Evolutionary conservation across 2,329 filamentous ascomycete species (phyloP).

Genomic region (Fusarium buharicum): DNA sequence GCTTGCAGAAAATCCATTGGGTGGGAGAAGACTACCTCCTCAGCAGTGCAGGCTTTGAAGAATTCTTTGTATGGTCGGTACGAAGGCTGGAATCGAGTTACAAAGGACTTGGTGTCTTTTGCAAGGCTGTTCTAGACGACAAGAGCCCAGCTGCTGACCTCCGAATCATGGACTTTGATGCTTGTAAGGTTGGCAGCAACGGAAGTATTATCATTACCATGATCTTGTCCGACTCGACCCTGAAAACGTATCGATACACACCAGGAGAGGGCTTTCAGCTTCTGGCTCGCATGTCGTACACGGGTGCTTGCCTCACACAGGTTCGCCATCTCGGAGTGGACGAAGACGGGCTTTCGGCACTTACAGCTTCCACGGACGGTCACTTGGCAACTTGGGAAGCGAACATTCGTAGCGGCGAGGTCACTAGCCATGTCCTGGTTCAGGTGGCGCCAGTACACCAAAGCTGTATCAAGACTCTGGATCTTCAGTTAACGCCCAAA

Average conservation of each 20-base stretch:
- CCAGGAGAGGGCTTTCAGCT: slow-evolving; percentile 57
- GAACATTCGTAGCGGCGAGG: slow-evolving; percentile 12
- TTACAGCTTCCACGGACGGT: slow-evolving; percentile 86
- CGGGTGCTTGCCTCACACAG: slow-evolving; percentile 80
- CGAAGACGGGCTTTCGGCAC: slow-evolving; percentile 52
- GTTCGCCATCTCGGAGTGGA: slow-evolving; percentile 55
- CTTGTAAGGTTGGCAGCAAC: slow-evolving; percentile 47
- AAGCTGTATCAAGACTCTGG: slow-evolving; percentile 78
- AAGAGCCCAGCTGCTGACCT: slow-evolving; percentile 70
- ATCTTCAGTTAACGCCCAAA: slow-evolving; percentile 51
- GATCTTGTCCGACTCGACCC: slow-evolving; percentile 83
- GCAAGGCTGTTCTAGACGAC: slow-evolving; percentile 65
- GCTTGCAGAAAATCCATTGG: slow-evolving; percentile 85
- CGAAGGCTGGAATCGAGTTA: slow-evolving; percentile 62
- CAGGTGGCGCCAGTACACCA: slow-evolving; percentile 72
- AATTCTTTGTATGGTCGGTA: slow-evolving; percentile 87
- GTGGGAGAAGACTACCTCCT: slow-evolving; percentile 77
- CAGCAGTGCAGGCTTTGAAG: slow-evolving; percentile 87
- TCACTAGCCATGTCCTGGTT: slow-evolving; percentile 43
- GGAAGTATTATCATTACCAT: slow-evolving; percentile 70
- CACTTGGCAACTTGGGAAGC: slow-evolving; percentile 60
- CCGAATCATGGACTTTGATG: slow-evolving; percentile 83
- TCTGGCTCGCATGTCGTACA: slow-evolving; percentile 68
- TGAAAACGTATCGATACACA: slow-evolving; percentile 69
- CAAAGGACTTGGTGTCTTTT: slow-evolving; percentile 63